These are phyloP conservation scores for Aureobasidium leucospermi DNA, from an alignment of 2,329 filamentous ascomycete genomes.

Conservation along the genomic window DNA sequence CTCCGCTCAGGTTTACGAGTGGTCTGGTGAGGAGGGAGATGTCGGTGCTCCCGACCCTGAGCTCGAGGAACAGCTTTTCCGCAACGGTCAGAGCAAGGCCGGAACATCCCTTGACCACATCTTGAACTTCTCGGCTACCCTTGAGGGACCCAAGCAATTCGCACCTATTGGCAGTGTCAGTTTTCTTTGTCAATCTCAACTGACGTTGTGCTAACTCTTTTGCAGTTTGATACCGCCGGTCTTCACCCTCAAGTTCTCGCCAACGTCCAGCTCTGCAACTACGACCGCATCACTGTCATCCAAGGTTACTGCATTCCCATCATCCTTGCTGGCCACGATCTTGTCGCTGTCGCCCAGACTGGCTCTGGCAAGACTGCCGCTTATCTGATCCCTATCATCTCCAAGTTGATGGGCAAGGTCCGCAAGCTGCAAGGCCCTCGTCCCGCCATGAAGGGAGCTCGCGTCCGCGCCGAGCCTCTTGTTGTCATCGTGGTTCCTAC, in stretches of 20 bases:
- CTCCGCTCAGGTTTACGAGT: constrained; percentile 67
- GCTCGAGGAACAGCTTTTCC: constrained; percentile 72
- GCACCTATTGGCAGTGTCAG: constrained; percentile 45
- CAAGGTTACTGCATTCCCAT: constrained; percentile 80
- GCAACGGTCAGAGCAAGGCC: constrained; percentile 47
- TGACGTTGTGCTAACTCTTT: constrained; percentile 21
- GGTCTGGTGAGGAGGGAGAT: constrained; percentile 79
- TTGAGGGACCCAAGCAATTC: constrained; percentile 43
- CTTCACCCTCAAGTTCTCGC: constrained; percentile 76
- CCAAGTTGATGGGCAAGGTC: constrained; percentile 90
- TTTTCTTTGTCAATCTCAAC: constrained; percentile 13
- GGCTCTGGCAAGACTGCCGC: constrained; percentile 95
- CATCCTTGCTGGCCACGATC: constrained; percentile 66
- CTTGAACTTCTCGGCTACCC: constrained; percentile 42
- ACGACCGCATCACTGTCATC: constrained; percentile 71
- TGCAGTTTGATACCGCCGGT: constrained; percentile 66
- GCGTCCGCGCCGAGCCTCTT: constrained; percentile 72
- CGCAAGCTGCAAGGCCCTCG: constrained; percentile 77
- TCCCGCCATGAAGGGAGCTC: constrained; percentile 46
- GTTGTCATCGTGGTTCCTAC: constrained; percentile 81
- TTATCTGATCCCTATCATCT: constrained; percentile 81
- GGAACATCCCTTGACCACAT: constrained; percentile 56
- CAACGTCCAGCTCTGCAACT: constrained; percentile 69
- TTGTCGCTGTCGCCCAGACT: constrained; percentile 87
- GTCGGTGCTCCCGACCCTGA: constrained; percentile 63